Evolutionary conservation across 2,329 filamentous ascomycete species (phyloP).

Genomic region (Fulvia fulva): DNA sequence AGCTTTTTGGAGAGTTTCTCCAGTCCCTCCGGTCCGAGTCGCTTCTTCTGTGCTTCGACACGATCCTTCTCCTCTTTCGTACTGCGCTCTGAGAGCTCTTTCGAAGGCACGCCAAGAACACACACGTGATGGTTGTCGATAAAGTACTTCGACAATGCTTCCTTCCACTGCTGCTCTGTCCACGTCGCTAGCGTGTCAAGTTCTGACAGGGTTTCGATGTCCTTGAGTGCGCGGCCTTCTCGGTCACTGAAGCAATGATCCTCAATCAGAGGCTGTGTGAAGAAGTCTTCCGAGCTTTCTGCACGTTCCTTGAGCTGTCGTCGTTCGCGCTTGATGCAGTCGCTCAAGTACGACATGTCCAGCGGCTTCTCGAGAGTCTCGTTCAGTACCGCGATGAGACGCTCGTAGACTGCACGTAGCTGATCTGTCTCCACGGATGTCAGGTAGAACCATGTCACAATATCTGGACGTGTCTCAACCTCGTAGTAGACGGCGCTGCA

Average conservation of each 20-base stretch:
- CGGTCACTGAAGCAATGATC: constrained; percentile 88
- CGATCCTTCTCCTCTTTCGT: constrained; percentile 78
- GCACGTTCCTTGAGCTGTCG: constrained; percentile 79
- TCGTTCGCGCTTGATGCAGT: constrained; percentile 78
- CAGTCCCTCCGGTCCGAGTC: constrained; percentile 77
- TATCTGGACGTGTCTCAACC: constrained; percentile 68
- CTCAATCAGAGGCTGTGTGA: constrained; percentile 79
- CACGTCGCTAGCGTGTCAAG: constrained; percentile 70
- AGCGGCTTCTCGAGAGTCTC: constrained; percentile 76
- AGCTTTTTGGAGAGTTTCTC: constrained; percentile 70
- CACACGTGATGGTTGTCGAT: constrained; percentile 81
- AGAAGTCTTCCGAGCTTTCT: constrained; percentile 76
- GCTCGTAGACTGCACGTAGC: constrained; percentile 75
- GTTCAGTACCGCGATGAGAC: constrained; percentile 77
- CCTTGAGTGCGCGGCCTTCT: constrained; percentile 59
- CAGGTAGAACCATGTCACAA: constrained; percentile 79
- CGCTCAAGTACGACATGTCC: constrained; percentile 84
- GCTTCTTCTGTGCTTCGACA: constrained; percentile 71
- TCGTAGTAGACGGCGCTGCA: constrained; percentile 80
- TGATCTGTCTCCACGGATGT: constrained; percentile 84
- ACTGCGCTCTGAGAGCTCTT: constrained; percentile 71
- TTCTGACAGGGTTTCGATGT: constrained; percentile 43
- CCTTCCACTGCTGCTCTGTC: constrained; percentile 79
- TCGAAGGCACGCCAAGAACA: constrained; percentile 81
- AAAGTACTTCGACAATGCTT: constrained; percentile 79